Conservation (phyloP, 2,329 filamentous ascomycete genomes). For the Periconia sp. region DNA sequence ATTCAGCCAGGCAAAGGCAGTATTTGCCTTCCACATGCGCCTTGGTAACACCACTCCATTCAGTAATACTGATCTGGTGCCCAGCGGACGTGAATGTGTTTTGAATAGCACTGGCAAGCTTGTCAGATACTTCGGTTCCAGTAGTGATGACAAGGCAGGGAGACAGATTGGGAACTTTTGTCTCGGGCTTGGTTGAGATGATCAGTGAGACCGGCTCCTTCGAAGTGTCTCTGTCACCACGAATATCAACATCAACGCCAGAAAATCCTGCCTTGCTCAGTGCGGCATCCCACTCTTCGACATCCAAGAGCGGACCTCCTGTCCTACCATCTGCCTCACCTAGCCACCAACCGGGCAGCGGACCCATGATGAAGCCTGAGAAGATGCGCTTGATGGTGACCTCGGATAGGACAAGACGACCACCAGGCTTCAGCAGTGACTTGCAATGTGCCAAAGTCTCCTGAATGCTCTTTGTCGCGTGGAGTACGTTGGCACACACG, state of each 20-base stretch:
- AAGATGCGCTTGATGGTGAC: slow-evolving; percentile 6
- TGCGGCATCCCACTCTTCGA: slow-evolving; percentile 34
- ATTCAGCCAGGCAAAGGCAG: too few relatives aligned
- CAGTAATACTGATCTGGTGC: too few relatives aligned
- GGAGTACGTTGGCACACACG: slow-evolving; percentile 15
- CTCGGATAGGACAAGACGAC: slow-evolving; percentile 51
- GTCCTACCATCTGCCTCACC: slow-evolving; percentile 9
- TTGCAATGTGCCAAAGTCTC: slow-evolving; percentile 22
- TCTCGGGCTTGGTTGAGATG: too few relatives aligned
- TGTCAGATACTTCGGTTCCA: too few relatives aligned
- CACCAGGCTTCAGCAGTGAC: slow-evolving; percentile 43
- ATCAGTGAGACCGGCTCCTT: too few relatives aligned
- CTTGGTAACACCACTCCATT: too few relatives aligned
- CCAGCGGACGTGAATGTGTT: too few relatives aligned
- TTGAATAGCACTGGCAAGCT: too few relatives aligned
- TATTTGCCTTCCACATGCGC: too few relatives aligned
- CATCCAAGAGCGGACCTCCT: slow-evolving; percentile 18
- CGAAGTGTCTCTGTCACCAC: slow-evolving; percentile 5
- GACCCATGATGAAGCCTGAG: slow-evolving; percentile 7
- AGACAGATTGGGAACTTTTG: too few relatives aligned
- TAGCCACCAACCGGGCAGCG: slow-evolving; percentile 18
- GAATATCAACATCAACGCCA: slow-evolving; percentile 25
- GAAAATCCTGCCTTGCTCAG: slow-evolving; percentile 38
- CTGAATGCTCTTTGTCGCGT: slow-evolving; percentile 12
- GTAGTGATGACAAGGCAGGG: too few relatives aligned